Evolutionary conservation across 768 basidiomycete species (phyloP).

Genomic region (Russula virescens): DNA sequence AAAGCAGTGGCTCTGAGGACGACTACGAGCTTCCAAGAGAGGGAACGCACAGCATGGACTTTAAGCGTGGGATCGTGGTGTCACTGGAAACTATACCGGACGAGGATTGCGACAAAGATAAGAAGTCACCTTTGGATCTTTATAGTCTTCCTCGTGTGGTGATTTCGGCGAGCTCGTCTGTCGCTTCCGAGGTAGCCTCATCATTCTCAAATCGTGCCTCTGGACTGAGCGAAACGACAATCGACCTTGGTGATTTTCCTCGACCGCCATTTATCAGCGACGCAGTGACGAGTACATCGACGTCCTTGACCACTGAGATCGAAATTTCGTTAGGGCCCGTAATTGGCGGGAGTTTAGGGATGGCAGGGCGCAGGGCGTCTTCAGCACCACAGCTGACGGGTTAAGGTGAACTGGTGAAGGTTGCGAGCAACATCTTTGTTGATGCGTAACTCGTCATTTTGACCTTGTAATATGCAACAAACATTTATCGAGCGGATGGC

Average conservation of each 20-base stretch:
- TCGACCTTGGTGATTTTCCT: slow-evolving; percentile 21
- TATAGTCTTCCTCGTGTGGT: slow-evolving; percentile 17
- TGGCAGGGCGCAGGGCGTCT: slow-evolving; percentile 4
- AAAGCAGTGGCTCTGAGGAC: slow-evolving; percentile 15
- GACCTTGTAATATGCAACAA: neutral
- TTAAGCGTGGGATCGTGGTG: slow-evolving; percentile 8
- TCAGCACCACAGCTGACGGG: slow-evolving; percentile 2
- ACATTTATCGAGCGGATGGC: neutral
- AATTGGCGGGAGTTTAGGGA: neutral
- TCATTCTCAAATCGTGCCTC: slow-evolving; percentile 3
- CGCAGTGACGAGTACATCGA: neutral
- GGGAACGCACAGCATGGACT: slow-evolving; percentile 8
- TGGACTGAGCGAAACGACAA: slow-evolving; percentile 10
- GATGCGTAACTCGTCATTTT: neutral
- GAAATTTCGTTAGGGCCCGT: slow-evolving; percentile 11
- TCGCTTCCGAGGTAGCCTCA: slow-evolving; percentile 3
- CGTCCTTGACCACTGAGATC: slow-evolving; percentile 12
- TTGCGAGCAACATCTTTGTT: neutral
- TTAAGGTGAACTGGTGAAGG: neutral
- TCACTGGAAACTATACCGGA: slow-evolving; percentile 7
- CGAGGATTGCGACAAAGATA: neutral
- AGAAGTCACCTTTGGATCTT: neutral
- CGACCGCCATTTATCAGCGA: slow-evolving; percentile 10
- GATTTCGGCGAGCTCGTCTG: slow-evolving; percentile 13
- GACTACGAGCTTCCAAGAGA: slow-evolving; percentile 8